Evolutionary conservation across 208 protist genomes (phyloP), one percentile per base, ranked within the genome.

Genomic region (Acanthamoeba lenticulata): DNA sequence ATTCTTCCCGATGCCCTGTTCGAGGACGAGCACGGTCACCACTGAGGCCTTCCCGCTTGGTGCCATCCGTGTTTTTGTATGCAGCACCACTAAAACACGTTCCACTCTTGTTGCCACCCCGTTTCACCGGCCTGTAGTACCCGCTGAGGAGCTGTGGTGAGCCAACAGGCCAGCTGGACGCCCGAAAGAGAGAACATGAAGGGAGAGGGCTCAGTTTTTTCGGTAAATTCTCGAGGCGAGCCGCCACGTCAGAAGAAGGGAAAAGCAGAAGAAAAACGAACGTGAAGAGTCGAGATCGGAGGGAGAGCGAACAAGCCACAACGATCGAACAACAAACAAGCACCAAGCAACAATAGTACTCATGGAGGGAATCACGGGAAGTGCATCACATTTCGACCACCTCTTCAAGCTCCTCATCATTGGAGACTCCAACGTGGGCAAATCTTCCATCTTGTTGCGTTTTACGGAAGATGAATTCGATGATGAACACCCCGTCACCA

Each of bases 371-470:
- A 88, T 40, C 5, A 42, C 79, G 45, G 88, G 42, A 24, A 92
- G 62, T 40, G 60, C 47, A 47, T 34, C 27, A 2, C 88, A 67
- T 24, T 92, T 60, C n/a, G 88, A 92, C n/a, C 88, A 92, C 40
- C 57, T 92, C 11, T 92, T 92, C 57, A 92, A 92, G 88, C 57
- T 92, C 2, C 88, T 92, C 42, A 34, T 92, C 15, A 52, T 92
- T 6, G 88, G 88, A n/a, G 88, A 92, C 57, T 77, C 57, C 13
- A 57, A 24, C 47, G 88, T 92, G 27, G 88, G 88, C 36, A 92
- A 92, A 44, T 92, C 88, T 38, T 81, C 62, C 60, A 77, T 92
- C 21, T 55, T 92, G 47, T 36, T 79, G 47, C 88, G 88, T n/a
- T 92, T 81, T 24, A 81, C 62, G 7, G 65, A 72, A 1, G 88